A percentile compares a stretch with the other conserved stretches of the same genome.
Evolutionary conservation across 257 asterid species (phyloP).

Genomic region (Jaltomata sinuosa): DNA sequence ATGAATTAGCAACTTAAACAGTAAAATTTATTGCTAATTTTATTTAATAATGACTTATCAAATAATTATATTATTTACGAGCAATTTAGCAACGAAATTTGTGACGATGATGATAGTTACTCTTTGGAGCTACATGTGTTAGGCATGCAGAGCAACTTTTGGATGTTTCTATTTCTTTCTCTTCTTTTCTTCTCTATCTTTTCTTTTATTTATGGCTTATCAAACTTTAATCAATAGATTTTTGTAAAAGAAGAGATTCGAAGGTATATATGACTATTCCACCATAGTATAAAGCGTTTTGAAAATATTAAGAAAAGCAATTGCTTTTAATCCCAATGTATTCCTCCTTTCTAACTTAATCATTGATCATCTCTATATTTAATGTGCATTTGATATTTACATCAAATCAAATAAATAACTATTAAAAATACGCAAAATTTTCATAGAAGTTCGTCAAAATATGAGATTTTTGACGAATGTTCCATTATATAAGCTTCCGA

Average conservation of each 20-base stretch:
- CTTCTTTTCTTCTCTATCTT: background rate
- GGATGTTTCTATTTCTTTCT: background rate
- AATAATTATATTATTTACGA: background rate
- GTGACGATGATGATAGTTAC: background rate
- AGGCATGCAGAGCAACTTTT: background rate
- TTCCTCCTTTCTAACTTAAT: background rate
- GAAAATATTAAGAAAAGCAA: background rate
- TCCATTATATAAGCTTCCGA: background rate
- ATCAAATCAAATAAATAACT: background rate
- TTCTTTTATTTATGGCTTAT: background rate
- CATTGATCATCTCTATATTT: too few species aligned
- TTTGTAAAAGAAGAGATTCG: background rate
- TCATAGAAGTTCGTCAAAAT: background rate
- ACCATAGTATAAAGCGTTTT: background rate
- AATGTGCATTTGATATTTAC: background rate
- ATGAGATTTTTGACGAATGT: background rate
- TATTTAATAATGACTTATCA: too few species aligned
- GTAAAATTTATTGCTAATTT: too few species aligned
- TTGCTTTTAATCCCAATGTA: background rate
- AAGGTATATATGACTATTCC: background rate
- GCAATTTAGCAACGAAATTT: background rate
- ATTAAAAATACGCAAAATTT: fast-evolving
- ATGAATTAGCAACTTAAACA: too few species aligned
- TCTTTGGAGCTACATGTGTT: background rate
- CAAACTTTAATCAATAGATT: background rate